Evolutionary conservation across 192 early-diverging fungal genomes (phyloP), one percentile per base, ranked within the genome.

Genomic region (Umbelopsis sp.): DNA sequence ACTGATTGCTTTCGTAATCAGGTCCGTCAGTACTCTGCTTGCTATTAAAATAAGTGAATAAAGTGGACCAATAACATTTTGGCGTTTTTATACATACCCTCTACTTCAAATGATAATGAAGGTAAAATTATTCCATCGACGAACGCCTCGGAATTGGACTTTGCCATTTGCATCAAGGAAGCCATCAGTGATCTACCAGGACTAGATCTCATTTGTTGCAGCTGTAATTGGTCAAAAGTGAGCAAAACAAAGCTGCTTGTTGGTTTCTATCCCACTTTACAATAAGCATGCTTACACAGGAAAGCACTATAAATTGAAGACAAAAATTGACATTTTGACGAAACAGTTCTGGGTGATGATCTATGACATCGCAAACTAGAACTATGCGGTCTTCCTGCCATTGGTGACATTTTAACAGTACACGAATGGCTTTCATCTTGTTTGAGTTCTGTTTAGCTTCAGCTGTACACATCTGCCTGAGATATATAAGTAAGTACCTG

Each of bases 301-400:
- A 2, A n/a, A 35, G 18, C 13, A 61, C 55, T 12, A 25, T 61
- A 35, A 35, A 12, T 16, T 61, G 27, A 25, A 61, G 25, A 4
- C 11, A 27, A 61, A 33, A 61, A 27, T 33, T 16, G 27, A 25
- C 30, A 61, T 61, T 61, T 35, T 61, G 55, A 61, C 33, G 55
- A 8, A 30, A 61, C 1, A 61, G 10, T 35, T 61, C 55, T 13
- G 55, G 55, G 33, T 61, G 55, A 15, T n/a, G 27, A 25, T 16
- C 27, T 35, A 61, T 61, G 27, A 61, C 55, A 61, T 61, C 55
- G 55, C 55, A 61, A 35, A 61, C 30, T n/a, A 18, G 1, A 13
- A 16, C 30, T 30, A 61, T 61, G 16, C 55, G 55, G 3, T 61
- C 55, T 12, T 61, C 55, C 4, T 5, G 9, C 55, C 55, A 61